phyloP scores from a whole-genome alignment of 1,284 basidiomycete species.

The Naganishia sp. region DNA sequence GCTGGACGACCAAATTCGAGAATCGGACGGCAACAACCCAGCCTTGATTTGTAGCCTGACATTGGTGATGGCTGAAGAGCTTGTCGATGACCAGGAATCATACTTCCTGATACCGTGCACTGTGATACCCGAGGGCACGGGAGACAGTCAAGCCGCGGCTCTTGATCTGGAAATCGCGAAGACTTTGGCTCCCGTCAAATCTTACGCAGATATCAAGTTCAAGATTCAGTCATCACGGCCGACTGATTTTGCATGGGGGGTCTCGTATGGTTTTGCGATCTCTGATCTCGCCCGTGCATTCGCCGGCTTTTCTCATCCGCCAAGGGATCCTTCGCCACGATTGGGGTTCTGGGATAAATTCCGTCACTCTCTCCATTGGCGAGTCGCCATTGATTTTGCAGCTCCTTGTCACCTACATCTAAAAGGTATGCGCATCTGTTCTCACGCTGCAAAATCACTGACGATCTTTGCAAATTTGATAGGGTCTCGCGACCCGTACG shows the following conservation, averaged over 20 bases:
- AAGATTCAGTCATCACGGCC: constrained; percentile 66
- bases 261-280: constrained; percentile 81
- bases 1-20: constrained; percentile 32
- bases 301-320: constrained; percentile 76
- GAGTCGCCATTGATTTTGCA: constrained; percentile 68
- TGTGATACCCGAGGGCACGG: constrained; percentile 62
- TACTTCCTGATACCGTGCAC: constrained; percentile 71
- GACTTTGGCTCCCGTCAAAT: constrained; percentile 93
- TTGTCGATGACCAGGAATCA: constrained; percentile 66
- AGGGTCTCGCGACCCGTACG: constrained; percentile 85
- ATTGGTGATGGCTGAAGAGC: constrained; percentile 86
- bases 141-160: constrained; percentile 60
- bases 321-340: constrained; percentile 81
- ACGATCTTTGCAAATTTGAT: neutral
- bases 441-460: neutral
- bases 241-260: constrained; percentile 84
- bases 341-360: constrained; percentile 97
- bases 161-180: constrained; percentile 77
- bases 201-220: constrained; percentile 77
- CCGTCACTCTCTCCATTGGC: constrained; percentile 82
- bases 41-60: constrained; percentile 65
- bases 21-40: constrained; percentile 21
- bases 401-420: constrained; percentile 77
- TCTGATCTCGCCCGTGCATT: constrained; percentile 84
- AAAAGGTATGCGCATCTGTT: constrained; percentile 64